Evolutionary conservation across 352 stramenopile genomes (phyloP), one percentile per base, ranked within the genome.

Genomic region (Phytophthora foliorum): DNA sequence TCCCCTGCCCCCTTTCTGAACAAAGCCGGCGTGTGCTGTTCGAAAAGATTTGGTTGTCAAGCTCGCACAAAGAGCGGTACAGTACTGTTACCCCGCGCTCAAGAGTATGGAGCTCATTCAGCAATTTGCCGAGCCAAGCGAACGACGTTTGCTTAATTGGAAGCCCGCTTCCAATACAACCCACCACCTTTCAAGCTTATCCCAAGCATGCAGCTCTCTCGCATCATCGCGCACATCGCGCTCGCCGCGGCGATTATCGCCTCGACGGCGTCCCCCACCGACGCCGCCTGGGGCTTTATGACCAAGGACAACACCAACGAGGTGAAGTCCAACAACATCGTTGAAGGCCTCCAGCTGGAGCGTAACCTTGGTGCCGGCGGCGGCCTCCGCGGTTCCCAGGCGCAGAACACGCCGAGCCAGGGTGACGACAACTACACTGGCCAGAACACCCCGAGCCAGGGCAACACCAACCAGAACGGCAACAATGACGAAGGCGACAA

Each of bases 141-240:
- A 66, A 73, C 34, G 36, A 17, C 38, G 22, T 57, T 63, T 69
- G 34, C 60, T 57, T 63, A 52, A 75, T 75, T 71, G 67, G 49
- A 48, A 57, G 48, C 51, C 41, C 10, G 34, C 45, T 56, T 75
- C 41, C 67, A 75, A 75, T 75, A 75, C 49, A 41, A 62, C 62
- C 7, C 34, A 21, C 38, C 38, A 36, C 22, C 52, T 45, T n/a
- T n/a, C n/a, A n/a, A n/a, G n/a, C n/a, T n/a, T n/a, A n/a, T n/a
- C 41, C 16, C 55, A 62, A 63, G 29, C 42, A 80, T 80, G 73
- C 58, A 77, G 48, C 19, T 80, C 27, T 67, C 68, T 38, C 67
- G 63, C 36, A 77, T 75, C 45, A 63, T 80, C 50, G 68, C 68
- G 49, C 63, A 76, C 57, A 49, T 69, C 48, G 63, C 63, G 44